These are phyloP conservation scores for Penicillium italicum DNA, from an alignment of 2,329 filamentous ascomycete species.

Conservation along the genomic window DNA sequence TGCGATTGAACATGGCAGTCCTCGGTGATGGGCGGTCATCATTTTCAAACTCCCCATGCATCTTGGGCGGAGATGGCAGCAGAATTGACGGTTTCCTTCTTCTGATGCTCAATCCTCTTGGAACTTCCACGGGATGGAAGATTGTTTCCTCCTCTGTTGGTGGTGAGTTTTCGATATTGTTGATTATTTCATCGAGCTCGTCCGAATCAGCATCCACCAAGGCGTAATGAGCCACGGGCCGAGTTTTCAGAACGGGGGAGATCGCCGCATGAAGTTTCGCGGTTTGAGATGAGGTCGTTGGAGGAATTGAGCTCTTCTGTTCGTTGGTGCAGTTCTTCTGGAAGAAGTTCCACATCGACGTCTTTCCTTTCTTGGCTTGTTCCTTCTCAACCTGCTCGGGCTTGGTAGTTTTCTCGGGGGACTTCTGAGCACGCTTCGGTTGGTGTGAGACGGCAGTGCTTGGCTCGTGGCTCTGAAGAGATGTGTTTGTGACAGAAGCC, in stretches of 20 bases:
- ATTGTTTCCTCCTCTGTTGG: constrained; percentile 36
- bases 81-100: constrained; percentile 39
- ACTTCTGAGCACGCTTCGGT: constrained; percentile 2
- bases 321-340: constrained; percentile 41
- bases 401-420: constrained; percentile 10
- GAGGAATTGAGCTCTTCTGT: constrained; percentile 26
- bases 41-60: constrained; percentile 32
- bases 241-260: constrained; percentile 35
- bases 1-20: constrained; percentile 35
- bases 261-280: constrained; percentile 42
- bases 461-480: constrained; percentile 21
- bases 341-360: constrained; percentile 56
- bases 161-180: constrained; percentile 39
- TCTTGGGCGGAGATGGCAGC: constrained; percentile 42
- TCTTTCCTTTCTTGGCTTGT: constrained; percentile 38
- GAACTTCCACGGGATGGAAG: constrained; percentile 23
- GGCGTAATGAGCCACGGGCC: constrained; percentile 57
- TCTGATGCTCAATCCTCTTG: constrained; percentile 31
- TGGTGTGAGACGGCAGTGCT: constrained; percentile 9
- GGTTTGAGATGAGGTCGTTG: constrained; percentile 13
- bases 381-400: constrained; percentile 30
- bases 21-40: constrained; percentile 35
- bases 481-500: constrained; percentile 21
- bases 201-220: constrained; percentile 49
- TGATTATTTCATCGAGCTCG: constrained; percentile 39